These are phyloP conservation scores for Santalum album DNA, from an alignment of 164 flowering plant species.

Conservation along the genomic window DNA sequence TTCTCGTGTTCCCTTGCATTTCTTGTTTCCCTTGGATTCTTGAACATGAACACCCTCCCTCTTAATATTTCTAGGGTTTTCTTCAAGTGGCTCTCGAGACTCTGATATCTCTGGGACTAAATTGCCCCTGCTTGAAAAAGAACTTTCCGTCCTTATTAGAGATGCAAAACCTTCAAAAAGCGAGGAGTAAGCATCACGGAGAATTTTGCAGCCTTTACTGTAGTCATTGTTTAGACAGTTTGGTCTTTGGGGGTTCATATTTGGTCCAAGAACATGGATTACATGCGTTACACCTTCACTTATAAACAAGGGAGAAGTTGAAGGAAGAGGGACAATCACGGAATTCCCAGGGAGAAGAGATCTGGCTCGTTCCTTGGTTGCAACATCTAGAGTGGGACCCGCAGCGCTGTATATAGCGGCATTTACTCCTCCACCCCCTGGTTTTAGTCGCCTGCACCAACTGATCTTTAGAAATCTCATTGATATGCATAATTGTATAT, in stretches of 20 bases:
- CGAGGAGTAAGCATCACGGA: slow-evolving; percentile 69
- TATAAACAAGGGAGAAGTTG: slow-evolving; percentile 52
- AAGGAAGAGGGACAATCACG: slow-evolving; percentile 70
- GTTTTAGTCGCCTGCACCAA: slow-evolving; percentile 71
- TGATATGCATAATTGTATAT: too few relatives aligned
- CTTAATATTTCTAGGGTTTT: slow-evolving; percentile 18
- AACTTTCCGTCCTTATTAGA: slow-evolving; percentile 19
- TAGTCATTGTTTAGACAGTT: slow-evolving; percentile 70
- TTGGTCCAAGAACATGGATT: slow-evolving; percentile 95
- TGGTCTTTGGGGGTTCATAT: slow-evolving; percentile 91
- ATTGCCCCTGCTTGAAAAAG: slow-evolving; percentile 5
- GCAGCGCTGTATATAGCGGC: slow-evolving; percentile 89
- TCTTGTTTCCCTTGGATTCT: slow-evolving; percentile 45
- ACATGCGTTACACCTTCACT: slow-evolving; percentile 94
- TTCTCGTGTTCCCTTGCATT: slow-evolving; percentile 37
- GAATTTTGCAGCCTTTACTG: slow-evolving; percentile 58
- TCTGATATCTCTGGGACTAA: slow-evolving; percentile 12
- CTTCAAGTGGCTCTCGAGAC: slow-evolving; percentile 10
- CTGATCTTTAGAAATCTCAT: slow-evolving; percentile 1
- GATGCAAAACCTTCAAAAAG: slow-evolving; percentile 73
- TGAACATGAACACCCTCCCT: slow-evolving; percentile 27
- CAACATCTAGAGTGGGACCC: slow-evolving; percentile 62
- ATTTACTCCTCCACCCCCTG: slow-evolving; percentile 98
- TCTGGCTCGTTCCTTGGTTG: slow-evolving; percentile 65
- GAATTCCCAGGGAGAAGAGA: slow-evolving; percentile 67